Conservation (phyloP, 768 basidiomycete species). For the Suillus decipiens region DNA sequence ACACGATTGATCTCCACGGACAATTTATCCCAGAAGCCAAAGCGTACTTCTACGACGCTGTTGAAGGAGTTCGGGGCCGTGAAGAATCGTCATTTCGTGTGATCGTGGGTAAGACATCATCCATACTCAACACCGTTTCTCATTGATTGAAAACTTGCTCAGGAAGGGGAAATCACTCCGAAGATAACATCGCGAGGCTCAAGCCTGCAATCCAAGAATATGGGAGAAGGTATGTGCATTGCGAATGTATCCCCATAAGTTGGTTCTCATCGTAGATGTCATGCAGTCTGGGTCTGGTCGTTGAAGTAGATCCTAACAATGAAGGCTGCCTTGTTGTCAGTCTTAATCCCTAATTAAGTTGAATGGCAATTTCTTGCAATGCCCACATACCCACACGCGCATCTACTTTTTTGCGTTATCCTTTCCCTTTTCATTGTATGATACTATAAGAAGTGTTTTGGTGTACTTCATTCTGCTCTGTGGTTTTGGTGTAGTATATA, state of each 20-base stretch:
- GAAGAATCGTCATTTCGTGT: slow-evolving; percentile 63
- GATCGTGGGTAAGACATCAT: slow-evolving; percentile 67
- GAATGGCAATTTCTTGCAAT: neutral
- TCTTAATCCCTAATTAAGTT: neutral
- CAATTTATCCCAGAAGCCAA: slow-evolving; percentile 91
- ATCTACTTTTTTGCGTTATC: neutral
- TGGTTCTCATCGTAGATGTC: neutral
- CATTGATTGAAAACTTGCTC: neutral
- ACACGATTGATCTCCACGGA: slow-evolving; percentile 82
- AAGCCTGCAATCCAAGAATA: slow-evolving; percentile 85
- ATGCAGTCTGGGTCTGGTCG: slow-evolving; percentile 57
- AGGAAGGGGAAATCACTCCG: slow-evolving; percentile 85
- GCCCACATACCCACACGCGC: neutral
- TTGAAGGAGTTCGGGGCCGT: slow-evolving; percentile 56
- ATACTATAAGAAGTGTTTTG: neutral
- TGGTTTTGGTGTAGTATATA: neutral
- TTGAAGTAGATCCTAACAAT: slow-evolving; percentile 75
- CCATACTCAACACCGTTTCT: neutral
- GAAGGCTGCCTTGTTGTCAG: slow-evolving; percentile 76
- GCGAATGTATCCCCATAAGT: neutral
- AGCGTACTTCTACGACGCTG: slow-evolving; percentile 60
- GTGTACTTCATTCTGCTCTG: neutral
- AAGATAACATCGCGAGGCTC: slow-evolving; percentile 70
- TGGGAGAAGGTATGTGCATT: slow-evolving; percentile 60
- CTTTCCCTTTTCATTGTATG: neutral